Evolutionary conservation across 208 protist genomes (phyloP).

Genomic region (Leishmania amazonensis): DNA sequence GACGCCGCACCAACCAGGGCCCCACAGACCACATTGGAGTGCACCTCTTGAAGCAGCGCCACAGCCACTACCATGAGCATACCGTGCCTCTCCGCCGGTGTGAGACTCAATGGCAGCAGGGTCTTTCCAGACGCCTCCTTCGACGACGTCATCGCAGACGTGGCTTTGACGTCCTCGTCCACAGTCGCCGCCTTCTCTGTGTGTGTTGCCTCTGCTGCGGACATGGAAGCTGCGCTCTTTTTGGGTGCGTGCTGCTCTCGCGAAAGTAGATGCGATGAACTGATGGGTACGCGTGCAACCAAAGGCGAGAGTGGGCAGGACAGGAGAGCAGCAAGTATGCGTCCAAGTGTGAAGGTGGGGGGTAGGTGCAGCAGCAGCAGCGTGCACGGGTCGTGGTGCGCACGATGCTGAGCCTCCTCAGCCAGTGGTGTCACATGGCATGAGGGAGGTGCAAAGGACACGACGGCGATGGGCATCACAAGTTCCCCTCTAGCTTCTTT

Average conservation of each 20-base stretch:
- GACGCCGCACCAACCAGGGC: slow-evolving; percentile 16
- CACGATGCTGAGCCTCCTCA: not conserved
- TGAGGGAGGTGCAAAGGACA: not conserved
- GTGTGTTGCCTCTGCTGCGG: not conserved
- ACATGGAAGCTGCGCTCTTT: not conserved
- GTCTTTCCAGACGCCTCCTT: not conserved
- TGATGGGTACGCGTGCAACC: not conserved
- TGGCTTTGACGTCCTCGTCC: not conserved
- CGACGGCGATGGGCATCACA: not conserved
- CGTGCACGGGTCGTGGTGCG: not conserved
- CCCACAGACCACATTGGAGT: slow-evolving; percentile 22
- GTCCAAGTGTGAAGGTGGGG: not conserved
- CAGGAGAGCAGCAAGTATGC: not conserved
- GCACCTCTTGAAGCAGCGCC: slow-evolving; percentile 52
- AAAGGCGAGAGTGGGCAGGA: not conserved
- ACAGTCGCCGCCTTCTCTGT: not conserved
- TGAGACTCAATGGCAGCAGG: slow-evolving; percentile 7
- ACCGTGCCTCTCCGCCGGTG: slow-evolving; percentile 28
- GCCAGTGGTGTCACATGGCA: not conserved
- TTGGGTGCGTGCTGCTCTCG: not conserved
- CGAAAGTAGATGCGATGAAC: not conserved
- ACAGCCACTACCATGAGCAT: slow-evolving; percentile 30
- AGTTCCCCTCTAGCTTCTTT: not conserved
- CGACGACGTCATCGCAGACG: not conserved
- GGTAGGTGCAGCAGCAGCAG: not conserved